Base-by-base conservation (phyloP, 148 eudicot species). In the Chenopodium berlandieri region DNA sequence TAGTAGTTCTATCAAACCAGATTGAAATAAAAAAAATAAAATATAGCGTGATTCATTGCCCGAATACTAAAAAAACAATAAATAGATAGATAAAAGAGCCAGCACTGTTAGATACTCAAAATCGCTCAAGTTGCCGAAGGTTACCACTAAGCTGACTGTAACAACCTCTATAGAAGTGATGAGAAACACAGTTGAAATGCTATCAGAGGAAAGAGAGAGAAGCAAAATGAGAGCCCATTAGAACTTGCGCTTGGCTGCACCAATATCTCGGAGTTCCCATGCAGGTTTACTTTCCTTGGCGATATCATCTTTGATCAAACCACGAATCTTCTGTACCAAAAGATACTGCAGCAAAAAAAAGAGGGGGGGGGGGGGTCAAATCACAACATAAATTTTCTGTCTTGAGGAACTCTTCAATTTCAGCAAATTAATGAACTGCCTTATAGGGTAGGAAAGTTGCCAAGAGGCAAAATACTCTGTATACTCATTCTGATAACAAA, bases 291-390 rank as follows among this genome's bases (percentile, higher is more conserved):
- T 37, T 83, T 93, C 97, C 30, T 48, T 77, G 23, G 86, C 88
- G 44, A 90, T 82, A 86, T 95, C 99, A 9, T 74, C 54, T 68
- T 82, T 88, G 78, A 92, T 92, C 78, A 80, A 80, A 71, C 80
- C 54, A 76, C 86, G 83, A 50, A 93, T 84, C 47, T 82, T 83
- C 78, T 88, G 89, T 78, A 91, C 83, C 62, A 95, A 78, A 60
- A 95, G 83, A 86, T 89, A 87, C 86, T 91, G 90, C 97, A 93
- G 89, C 71, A 60, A 16, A 40, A 32, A 56, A 80, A 64, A 23
- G n/a, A 34, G 5, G 44, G 0, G 27, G 27, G 27, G 27, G 27
- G 27, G 27, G 27, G 27, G 54, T 50, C 54, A 50, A 9, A 2
- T 50, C 54, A 50, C 54, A 50, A 12, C 54, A 9, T 9, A 50